A percentile compares a stretch with the other conserved stretches of the same genome.
Evolutionary conservation across 1,284 basidiomycete species (phyloP).

Genomic region (Vanrija sp.): DNA sequence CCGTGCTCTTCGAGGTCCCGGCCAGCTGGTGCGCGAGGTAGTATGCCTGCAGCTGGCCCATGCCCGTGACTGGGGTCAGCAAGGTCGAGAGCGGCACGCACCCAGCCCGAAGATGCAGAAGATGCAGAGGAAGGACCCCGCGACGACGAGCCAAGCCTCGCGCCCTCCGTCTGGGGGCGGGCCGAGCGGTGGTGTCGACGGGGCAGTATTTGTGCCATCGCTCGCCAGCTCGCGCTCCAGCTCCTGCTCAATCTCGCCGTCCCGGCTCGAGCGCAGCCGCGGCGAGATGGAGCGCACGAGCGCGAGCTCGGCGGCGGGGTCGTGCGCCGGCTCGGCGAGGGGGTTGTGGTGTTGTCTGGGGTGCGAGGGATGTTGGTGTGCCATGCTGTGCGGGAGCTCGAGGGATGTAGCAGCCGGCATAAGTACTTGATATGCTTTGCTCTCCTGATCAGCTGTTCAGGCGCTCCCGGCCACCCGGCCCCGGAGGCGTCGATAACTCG

Average conservation of each 20-base stretch:
- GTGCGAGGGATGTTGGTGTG: too few species aligned
- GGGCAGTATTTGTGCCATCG: too few species aligned
- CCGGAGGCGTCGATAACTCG: too few species aligned
- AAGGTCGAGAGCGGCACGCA: slow-evolving; percentile 1
- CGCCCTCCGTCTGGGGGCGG: slow-evolving; percentile 18
- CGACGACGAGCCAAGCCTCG: slow-evolving; percentile 14
- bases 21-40: slow-evolving; percentile 22
- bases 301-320: too few species aligned
- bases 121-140: slow-evolving; percentile 33
- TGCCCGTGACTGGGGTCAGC: slow-evolving; percentile 13
- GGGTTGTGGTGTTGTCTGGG: too few species aligned
- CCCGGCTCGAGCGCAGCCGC: neutral
- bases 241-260: neutral
- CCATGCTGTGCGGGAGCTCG: too few species aligned
- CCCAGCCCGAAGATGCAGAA: slow-evolving; percentile 45
- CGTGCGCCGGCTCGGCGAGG: too few species aligned
- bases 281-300: too few species aligned
- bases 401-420: too few species aligned
- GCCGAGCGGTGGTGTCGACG: neutral
- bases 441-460: too few species aligned
- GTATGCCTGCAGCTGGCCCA: slow-evolving; percentile 24
- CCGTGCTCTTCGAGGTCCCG: slow-evolving; percentile 11
- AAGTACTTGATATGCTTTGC: too few species aligned
- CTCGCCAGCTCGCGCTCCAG: neutral
- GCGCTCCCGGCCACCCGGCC: too few species aligned